These are phyloP conservation scores for Dioscorea alata DNA, from an alignment of 106 monocot genomes.

Conservation along the genomic window DNA sequence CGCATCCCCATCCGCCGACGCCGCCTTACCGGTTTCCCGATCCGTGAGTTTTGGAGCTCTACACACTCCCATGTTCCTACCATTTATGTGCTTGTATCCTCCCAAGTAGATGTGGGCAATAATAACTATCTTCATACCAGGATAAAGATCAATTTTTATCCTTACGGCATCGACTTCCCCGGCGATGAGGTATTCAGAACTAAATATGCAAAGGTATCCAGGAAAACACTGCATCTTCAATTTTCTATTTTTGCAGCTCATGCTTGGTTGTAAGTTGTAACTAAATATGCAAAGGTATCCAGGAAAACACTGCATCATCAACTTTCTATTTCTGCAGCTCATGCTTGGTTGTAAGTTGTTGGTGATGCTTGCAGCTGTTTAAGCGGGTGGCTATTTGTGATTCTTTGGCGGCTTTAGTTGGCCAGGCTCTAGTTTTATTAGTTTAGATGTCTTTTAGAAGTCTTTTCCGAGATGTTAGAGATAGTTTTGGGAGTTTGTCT, in stretches of 20 bases:
- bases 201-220: too few relatives aligned
- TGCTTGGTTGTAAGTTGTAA: too few relatives aligned
- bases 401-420: not conserved
- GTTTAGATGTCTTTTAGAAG: slow-evolving; percentile 61
- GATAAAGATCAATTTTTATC: slow-evolving; percentile 44
- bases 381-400: not conserved
- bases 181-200: slow-evolving; percentile 39
- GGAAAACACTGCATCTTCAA: too few relatives aligned
- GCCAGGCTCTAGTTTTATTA: not conserved
- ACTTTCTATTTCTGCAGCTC: not conserved
- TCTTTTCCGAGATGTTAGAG: slow-evolving; percentile 66
- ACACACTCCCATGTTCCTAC: slow-evolving; percentile 9
- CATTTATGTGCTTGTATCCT: slow-evolving; percentile 58
- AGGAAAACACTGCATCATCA: too few relatives aligned
- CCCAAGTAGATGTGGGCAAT: slow-evolving; percentile 62
- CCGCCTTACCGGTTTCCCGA: too few relatives aligned
- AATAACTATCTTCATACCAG: slow-evolving; percentile 44
- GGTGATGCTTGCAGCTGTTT: not conserved
- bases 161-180: slow-evolving; percentile 51
- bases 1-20: slow-evolving; percentile 61
- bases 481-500: slow-evolving; percentile 51
- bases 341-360: not conserved
- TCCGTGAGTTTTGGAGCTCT: not conserved
- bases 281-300: too few relatives aligned
- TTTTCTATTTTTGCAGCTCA: too few relatives aligned